Evolutionary conservation across 2,329 filamentous ascomycete genomes (phyloP), one percentile per base, ranked within the genome.

Genomic region (Ophiostoma fasciatum): DNA sequence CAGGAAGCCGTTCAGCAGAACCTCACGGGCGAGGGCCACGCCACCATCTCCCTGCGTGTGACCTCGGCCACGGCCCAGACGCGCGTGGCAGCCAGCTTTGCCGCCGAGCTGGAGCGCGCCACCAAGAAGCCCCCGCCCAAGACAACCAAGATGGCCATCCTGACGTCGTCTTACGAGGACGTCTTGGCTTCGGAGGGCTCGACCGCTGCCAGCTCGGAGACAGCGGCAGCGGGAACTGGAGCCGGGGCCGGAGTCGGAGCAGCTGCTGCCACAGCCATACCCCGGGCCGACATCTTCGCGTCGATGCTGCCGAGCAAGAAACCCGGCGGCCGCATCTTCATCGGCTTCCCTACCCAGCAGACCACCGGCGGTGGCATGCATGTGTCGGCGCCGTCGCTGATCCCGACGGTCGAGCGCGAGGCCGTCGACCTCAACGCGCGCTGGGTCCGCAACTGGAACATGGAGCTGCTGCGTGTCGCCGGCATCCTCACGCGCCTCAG

Each of bases 61-160:
- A 94, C 82, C 31, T 87, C 85, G 8, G 87, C 88, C 21, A 71
- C 73, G 31, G 76, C 96, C 22, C 71, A 74, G 47, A 93, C 87
- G 1, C 81, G 71, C 31, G 76, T 94, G 1, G 64, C 71, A 15
- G 60, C 70, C 21, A 72, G 66, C 27, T 84, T 96, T 48, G 76
- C 84, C 3, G 68, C 77, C 2, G 92, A 98, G 53, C 70, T 98
- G 10, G 85, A 96, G 59, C 74, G 92, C 42, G 90, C 92, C 13
- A 98, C 92, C 1, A 94, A 96, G 59, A 98, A 98, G 51, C 83
- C 87, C 3, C 90, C 92, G 1, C 90, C 90, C 1, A 94, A 84
- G 52, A 71, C 70, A 10, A 92, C 90, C 0, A 82, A 76, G 35
- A 71, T 98, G 19, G 80, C 88, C 7, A 82, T 96, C 23, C 59